phyloP scores from a whole-genome alignment of 208 protist species.

The Sergeia podlipaevii region DNA sequence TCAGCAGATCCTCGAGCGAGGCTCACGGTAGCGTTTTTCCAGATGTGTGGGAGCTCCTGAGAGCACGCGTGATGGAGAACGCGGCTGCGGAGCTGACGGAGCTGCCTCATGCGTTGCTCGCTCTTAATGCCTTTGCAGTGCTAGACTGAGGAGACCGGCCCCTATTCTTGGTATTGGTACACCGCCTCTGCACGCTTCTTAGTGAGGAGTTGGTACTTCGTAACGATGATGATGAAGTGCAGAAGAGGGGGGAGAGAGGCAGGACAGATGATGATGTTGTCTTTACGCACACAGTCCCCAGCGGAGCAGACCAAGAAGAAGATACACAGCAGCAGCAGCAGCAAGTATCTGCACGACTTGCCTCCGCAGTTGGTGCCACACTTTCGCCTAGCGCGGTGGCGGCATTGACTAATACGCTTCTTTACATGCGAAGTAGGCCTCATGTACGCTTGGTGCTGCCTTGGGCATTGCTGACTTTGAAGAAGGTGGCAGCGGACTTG shows the following conservation, averaged over 20 bases:
- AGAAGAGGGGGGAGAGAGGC: background rate
- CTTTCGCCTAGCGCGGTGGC: constrained; percentile 62
- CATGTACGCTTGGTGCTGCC: constrained; percentile 27
- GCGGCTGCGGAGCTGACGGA: background rate
- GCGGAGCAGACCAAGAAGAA: background rate
- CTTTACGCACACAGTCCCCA: too few species aligned
- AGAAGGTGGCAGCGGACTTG: constrained; percentile 26
- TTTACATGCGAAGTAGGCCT: constrained; percentile 9
- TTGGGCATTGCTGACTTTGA: constrained; percentile 50
- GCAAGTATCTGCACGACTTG: constrained; percentile 3
- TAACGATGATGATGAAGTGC: background rate
- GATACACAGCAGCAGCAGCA: background rate
- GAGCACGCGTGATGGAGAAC: constrained; percentile 47
- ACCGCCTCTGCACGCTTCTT: constrained; percentile 43
- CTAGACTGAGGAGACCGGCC: constrained; percentile 61
- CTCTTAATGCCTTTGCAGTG: constrained; percentile 64
- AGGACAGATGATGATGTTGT: too few species aligned
- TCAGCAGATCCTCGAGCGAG: constrained; percentile 31
- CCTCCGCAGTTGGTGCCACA: constrained; percentile 22
- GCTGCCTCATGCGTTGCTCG: constrained; percentile 32
- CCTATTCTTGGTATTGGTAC: constrained; percentile 53
- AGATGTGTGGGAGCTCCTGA: constrained; percentile 79
- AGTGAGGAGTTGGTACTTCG: constrained; percentile 6
- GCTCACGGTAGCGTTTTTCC: constrained; percentile 51
- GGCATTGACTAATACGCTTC: constrained; percentile 29